phyloP scores from a whole-genome alignment of 805 yeast genomes.

The Isabelozyma rhagii region DNA sequence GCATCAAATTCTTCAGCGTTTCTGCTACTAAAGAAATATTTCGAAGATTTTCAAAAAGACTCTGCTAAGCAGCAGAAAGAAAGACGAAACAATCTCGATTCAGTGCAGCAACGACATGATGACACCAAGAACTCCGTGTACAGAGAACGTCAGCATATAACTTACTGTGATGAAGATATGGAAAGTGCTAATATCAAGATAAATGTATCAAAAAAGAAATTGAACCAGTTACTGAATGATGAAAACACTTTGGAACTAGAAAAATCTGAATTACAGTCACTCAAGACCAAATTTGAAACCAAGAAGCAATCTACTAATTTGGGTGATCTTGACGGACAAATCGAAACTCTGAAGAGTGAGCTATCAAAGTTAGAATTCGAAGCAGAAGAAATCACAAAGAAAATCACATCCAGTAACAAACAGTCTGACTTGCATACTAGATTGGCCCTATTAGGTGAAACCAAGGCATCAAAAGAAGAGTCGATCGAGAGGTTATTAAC shows the following conservation, averaged over 20 bases:
- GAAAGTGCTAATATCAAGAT: constrained; percentile 32
- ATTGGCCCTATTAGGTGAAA: constrained; percentile 42
- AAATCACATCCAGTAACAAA: constrained; percentile 49
- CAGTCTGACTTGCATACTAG: constrained; percentile 61
- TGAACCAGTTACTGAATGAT: constrained; percentile 36
- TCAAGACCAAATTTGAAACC: constrained; percentile 30
- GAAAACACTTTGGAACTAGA: constrained; percentile 49
- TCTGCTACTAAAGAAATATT: neutral
- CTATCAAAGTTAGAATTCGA: constrained; percentile 29
- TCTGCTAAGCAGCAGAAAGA: neutral
- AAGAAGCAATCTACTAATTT: constrained; percentile 18
- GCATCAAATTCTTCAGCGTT: neutral
- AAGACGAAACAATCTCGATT: constrained; percentile 1
- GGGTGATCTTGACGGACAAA: constrained; percentile 25
- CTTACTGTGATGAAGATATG: constrained; percentile 42
- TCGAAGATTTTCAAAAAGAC: neutral
- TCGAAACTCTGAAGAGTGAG: constrained; percentile 35
- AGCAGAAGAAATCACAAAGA: constrained; percentile 51
- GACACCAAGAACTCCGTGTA: constrained; percentile 19
- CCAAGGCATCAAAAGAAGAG: constrained; percentile 24
- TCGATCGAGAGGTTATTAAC: constrained; percentile 25
- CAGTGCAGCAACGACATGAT: constrained; percentile 10
- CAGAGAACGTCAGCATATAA: constrained; percentile 41
- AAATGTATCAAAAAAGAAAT: constrained; percentile 30
- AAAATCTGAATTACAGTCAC: constrained; percentile 36